Conservation (phyloP, 768 basidiomycete species). For the Calocera cornea region DNA sequence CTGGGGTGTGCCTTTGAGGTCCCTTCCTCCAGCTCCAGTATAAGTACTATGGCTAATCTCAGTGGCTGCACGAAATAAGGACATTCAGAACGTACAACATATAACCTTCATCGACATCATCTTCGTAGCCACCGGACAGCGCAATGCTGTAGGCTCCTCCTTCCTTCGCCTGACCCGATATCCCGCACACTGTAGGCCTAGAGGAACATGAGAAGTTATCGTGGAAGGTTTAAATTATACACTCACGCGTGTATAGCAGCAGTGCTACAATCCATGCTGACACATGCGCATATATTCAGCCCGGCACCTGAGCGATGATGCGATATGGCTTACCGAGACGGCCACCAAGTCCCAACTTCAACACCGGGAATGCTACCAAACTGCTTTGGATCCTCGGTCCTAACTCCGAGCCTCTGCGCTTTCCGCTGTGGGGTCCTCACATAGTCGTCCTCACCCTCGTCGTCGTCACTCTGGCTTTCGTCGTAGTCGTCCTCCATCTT, state of each 20-base stretch:
- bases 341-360: constrained; percentile 74
- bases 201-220: constrained; percentile 2
- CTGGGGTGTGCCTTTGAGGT: constrained; percentile 69
- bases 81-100: constrained; percentile 47
- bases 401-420: constrained; percentile 17
- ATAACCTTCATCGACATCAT: constrained; percentile 70
- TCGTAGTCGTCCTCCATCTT: background rate
- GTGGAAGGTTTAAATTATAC: background rate
- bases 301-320: background rate
- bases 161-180: constrained; percentile 40
- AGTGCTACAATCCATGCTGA: constrained; percentile 47
- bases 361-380: constrained; percentile 73
- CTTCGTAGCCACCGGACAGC: constrained; percentile 74
- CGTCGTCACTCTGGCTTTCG: constrained; percentile 17
- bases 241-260: constrained; percentile 80
- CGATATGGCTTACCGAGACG: constrained; percentile 35
- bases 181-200: constrained; percentile 77
- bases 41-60: constrained; percentile 41
- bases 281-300: background rate
- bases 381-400: constrained; percentile 36
- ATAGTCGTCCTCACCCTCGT: constrained; percentile 16
- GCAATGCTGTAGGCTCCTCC: constrained; percentile 72
- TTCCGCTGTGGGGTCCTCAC: constrained; percentile 8
- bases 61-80: constrained; percentile 3
- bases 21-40: constrained; percentile 74